Evolutionary conservation across 768 basidiomycete genomes (phyloP).

Genomic region (Paxillus rubicundulus): DNA sequence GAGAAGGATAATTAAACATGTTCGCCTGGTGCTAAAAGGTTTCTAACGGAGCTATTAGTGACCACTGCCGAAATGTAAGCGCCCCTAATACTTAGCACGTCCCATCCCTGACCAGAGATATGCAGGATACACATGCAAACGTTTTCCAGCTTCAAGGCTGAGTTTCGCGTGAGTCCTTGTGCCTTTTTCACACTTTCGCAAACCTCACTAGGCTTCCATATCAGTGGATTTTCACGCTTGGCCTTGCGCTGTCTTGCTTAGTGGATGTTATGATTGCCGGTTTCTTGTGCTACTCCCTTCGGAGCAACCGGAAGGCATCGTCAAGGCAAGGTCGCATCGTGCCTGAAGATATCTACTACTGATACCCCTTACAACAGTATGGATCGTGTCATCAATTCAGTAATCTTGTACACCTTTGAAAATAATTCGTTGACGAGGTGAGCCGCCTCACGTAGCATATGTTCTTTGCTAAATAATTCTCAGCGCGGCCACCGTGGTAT

Average conservation of each 20-base stretch:
- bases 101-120: not conserved
- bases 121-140: conserved; percentile 27
- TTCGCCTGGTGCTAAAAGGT: conserved; percentile 12
- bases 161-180: conserved; percentile 18
- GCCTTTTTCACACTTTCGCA: conserved; percentile 7
- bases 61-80: conserved; percentile 32
- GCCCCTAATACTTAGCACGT: no score
- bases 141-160: conserved; percentile 22
- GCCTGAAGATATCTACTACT: no score
- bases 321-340: conserved; percentile 29
- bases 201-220: conserved; percentile 2
- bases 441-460: not conserved
- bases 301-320: conserved; percentile 37
- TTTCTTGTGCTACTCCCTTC: conserved; percentile 43
- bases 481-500: conserved; percentile 41
- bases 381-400: conserved; percentile 44
- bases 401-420: conserved; percentile 54
- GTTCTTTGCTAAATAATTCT: not conserved
- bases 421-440: conserved; percentile 51
- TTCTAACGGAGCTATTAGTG: conserved; percentile 18
- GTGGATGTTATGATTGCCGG: conserved; percentile 50
- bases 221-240: conserved; percentile 52
- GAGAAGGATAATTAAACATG: not conserved
- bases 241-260: conserved; percentile 46
- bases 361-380: conserved; percentile 29